Conservation (phyloP, 176 grass and related monocot species). For the Lolium multiflorum region DNA sequence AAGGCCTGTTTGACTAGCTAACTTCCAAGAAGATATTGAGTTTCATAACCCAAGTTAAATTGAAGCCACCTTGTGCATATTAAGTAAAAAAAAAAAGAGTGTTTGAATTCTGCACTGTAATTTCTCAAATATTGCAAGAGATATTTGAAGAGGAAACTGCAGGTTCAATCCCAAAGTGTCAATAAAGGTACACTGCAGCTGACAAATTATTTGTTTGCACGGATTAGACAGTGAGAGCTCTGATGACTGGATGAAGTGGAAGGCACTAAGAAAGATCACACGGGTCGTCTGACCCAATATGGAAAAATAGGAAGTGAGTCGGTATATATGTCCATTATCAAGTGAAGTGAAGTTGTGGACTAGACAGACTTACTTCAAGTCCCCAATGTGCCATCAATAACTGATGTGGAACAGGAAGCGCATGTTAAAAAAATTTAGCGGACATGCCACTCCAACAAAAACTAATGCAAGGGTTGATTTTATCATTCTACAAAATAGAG, state of each 20-base stretch:
- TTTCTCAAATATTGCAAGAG: not conserved
- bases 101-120: not conserved
- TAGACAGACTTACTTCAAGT: not conserved
- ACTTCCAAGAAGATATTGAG: not conserved
- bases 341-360: conserved; percentile 8
- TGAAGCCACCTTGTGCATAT: conserved; percentile 2
- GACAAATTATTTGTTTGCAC: not conserved
- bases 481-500: conserved; percentile 17
- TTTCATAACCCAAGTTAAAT: conserved; percentile 12
- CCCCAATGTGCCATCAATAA: conserved; percentile 10
- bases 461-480: not conserved
- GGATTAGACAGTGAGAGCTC: not conserved
- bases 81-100: conserved; percentile 39
- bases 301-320: not conserved
- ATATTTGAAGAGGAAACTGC: conserved; percentile 22
- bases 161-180: conserved; percentile 5
- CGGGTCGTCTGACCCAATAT: not conserved
- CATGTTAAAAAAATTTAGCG: not conserved
- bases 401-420: not conserved
- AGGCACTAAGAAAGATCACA: not conserved
- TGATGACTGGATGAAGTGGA: not conserved
- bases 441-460: conserved; percentile 23
- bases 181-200: conserved; percentile 1
- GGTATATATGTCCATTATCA: not conserved
- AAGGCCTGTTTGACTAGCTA: not conserved